Conservation (phyloP, 208 protist species). For the Trichomonas tenax region DNA sequence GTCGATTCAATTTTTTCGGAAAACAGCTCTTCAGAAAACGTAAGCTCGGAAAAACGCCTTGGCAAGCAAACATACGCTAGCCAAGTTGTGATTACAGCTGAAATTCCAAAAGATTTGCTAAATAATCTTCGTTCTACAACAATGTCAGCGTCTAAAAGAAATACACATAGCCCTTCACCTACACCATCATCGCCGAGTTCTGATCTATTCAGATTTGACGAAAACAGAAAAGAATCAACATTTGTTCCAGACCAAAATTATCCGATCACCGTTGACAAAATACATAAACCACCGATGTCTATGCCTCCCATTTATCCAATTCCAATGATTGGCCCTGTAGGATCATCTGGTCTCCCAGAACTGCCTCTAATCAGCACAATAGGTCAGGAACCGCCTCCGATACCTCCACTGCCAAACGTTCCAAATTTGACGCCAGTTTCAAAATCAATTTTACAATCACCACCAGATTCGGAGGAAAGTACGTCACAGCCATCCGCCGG, state of each 20-base stretch:
- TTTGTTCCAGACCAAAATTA: neutral
- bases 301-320: neutral
- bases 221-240: neutral
- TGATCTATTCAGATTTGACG: neutral
- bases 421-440: neutral
- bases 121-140: neutral
- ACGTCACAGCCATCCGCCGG: neutral
- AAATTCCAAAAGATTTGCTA: neutral
- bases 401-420: neutral
- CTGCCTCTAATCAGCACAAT: neutral
- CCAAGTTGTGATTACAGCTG: neutral
- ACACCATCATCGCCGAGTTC: neutral
- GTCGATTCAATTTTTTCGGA: neutral
- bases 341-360: neutral
- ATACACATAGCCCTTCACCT: neutral
- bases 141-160: neutral
- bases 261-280: neutral
- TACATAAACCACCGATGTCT: neutral
- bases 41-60: neutral
- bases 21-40: neutral
- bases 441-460: neutral
- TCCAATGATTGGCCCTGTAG: too few relatives aligned
- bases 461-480: neutral
- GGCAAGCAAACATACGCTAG: neutral
- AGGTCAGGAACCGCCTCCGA: neutral